Evolutionary conservation across 1,284 basidiomycete species (phyloP), one percentile per base, ranked within the genome.

Genomic region (Rhodotorula sp.): DNA sequence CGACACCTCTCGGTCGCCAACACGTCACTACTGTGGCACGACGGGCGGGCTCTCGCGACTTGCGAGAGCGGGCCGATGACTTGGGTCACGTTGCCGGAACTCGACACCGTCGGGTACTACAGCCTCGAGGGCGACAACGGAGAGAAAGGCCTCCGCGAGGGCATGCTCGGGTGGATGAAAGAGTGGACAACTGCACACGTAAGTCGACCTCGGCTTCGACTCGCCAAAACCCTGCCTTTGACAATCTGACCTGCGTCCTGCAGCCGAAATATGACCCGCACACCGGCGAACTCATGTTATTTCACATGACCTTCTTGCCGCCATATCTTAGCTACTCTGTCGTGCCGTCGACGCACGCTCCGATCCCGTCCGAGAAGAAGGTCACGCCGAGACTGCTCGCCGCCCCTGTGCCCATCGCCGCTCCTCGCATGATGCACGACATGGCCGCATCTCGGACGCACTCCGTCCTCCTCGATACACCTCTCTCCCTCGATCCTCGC

Each of bases 401-500:
- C 14, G 71, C 71, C 1, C 76, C 76, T 38, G 62, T 73, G 49
- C 68, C 74, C 28, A 62, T 75, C 61, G 63, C 71, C 8, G 78
- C 79, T 34, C 79, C 80, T 23, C 79, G 79, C 76, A 82, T 84
- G 81, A 84, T 84, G 83, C 84, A 85, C 76, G 84, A 85, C 76
- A 84, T 84, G 74, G 84, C 80, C 28, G 81, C 80, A 8, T 82
- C 83, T 0, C 77, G 79, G 19, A 81, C 81, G 0, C 80, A 81
- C 62, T 83, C 84, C 3, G 78, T 84, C 66, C 78, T 85, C 58
- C 79, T 85, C 74, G 84, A 85, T 74, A 79, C 84, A 5, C 84
- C 84, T 0, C 80, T 85, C 3, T 83, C 83, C 1, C 81, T 85
- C 57, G 80, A 84, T 57, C 83, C 84, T 12, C 75, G 81, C 64